Evolutionary conservation across 2,329 filamentous ascomycete genomes (phyloP).

Genomic region (Talaromyces verruculosus): DNA sequence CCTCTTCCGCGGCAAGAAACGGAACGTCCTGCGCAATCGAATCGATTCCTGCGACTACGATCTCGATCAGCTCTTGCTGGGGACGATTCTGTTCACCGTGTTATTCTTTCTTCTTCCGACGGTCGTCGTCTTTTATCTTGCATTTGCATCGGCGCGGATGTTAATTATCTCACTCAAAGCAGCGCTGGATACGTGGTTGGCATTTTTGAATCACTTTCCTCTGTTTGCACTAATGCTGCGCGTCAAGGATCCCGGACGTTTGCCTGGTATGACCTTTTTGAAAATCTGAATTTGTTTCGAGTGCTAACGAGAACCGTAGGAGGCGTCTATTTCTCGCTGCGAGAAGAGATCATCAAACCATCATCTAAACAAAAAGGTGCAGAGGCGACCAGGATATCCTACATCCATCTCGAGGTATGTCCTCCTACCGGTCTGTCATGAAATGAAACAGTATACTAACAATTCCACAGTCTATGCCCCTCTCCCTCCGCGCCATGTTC

Average conservation of each 20-base stretch:
- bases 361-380: conserved; percentile 34
- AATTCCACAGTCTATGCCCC: conserved; percentile 71
- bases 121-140: conserved; percentile 93
- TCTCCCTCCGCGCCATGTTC: conserved; percentile 92
- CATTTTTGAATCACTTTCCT: conserved; percentile 95
- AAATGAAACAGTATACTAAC: neutral
- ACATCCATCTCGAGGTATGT: conserved; percentile 79
- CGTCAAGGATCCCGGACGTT: conserved; percentile 83
- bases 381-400: conserved; percentile 64
- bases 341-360: conserved; percentile 61
- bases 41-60: conserved; percentile 99
- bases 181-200: conserved; percentile 82
- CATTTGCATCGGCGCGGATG: conserved; percentile 93
- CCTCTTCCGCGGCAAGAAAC: conserved; percentile 95
- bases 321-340: conserved; percentile 86
- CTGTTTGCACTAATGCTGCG: conserved; percentile 95
- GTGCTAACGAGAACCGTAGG: conserved; percentile 46
- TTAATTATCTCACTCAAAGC: conserved; percentile 92
- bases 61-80: conserved; percentile 90
- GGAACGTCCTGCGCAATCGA: conserved; percentile 92
- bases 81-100: conserved; percentile 93
- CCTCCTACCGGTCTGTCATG: neutral
- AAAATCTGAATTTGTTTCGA: neutral
- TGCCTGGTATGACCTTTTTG: conserved; percentile 63
- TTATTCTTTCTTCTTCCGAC: conserved; percentile 94